These are phyloP conservation scores for Ceratopteris richardii DNA, from an alignment of 75 land plant species.

Conservation along the genomic window DNA sequence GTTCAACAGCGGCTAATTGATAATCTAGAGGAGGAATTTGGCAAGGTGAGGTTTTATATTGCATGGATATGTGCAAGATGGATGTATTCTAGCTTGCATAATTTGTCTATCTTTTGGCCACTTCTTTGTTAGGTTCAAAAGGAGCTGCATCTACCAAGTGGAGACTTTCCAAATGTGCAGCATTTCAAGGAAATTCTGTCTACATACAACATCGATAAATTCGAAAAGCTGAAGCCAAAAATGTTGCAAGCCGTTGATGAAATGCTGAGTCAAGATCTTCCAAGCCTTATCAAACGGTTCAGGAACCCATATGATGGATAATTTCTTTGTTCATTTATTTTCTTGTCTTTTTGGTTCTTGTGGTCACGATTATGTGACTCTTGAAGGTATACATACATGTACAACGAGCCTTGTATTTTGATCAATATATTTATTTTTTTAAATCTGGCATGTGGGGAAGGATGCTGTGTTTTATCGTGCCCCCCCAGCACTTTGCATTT, in stretches of 20 bases:
- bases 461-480: no score
- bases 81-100: no score
- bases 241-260: constrained; percentile 89
- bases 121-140: constrained; percentile 41
- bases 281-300: constrained; percentile 72
- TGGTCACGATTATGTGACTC: no score
- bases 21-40: constrained; percentile 18
- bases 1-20: constrained; percentile 24
- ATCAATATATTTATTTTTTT: no score
- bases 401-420: no score
- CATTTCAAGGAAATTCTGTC: constrained; percentile 62
- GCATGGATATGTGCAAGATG: no score
- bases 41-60: constrained; percentile 7
- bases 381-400: no score
- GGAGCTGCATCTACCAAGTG: constrained; percentile 74
- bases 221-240: constrained; percentile 89
- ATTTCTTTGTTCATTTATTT: background rate
- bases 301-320: constrained; percentile 68
- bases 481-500: no score
- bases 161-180: constrained; percentile 85
- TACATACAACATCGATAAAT: constrained; percentile 80
- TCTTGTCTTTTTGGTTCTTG: no score
- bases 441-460: no score
- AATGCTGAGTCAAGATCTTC: constrained; percentile 92
- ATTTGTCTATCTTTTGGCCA: no score